Conservation (phyloP, 441 rosid species). For the Adansonia madagascariensis region DNA sequence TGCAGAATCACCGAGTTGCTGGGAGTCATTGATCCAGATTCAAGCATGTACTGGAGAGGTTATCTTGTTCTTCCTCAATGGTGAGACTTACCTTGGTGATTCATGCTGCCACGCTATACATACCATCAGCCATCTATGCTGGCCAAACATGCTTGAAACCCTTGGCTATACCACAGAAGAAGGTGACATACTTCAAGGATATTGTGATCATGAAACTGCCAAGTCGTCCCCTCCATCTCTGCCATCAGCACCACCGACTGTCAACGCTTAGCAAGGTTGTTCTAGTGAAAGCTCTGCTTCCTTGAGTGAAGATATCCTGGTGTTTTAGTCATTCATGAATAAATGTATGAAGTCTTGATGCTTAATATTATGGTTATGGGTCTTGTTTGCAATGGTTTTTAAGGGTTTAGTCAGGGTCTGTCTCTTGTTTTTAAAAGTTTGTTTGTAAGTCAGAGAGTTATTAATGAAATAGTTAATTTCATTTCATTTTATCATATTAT, state of each 20-base stretch:
- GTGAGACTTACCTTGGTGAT: conserved; percentile 45
- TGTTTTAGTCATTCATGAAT: background rate
- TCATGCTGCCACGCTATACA: conserved; percentile 47
- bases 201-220: conserved; percentile 34
- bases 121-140: conserved; percentile 40
- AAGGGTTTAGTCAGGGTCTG: background rate
- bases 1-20: conserved; percentile 22
- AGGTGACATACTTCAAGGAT: conserved; percentile 47
- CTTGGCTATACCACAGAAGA: conserved; percentile 50
- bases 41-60: conserved; percentile 34
- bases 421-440: background rate
- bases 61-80: conserved; percentile 48
- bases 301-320: background rate
- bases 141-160: conserved; percentile 49
- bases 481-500: background rate
- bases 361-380: background rate
- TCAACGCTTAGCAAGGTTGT: background rate
- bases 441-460: background rate
- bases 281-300: conserved; percentile 2
- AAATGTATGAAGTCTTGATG: background rate
- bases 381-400: background rate
- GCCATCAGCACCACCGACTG: background rate
- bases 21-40: conserved; percentile 41
- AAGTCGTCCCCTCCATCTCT: background rate
- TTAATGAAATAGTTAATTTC: background rate